Evolutionary conservation across 2,329 filamentous ascomycete genomes (phyloP).

Genomic region (Aphanocladium album): DNA sequence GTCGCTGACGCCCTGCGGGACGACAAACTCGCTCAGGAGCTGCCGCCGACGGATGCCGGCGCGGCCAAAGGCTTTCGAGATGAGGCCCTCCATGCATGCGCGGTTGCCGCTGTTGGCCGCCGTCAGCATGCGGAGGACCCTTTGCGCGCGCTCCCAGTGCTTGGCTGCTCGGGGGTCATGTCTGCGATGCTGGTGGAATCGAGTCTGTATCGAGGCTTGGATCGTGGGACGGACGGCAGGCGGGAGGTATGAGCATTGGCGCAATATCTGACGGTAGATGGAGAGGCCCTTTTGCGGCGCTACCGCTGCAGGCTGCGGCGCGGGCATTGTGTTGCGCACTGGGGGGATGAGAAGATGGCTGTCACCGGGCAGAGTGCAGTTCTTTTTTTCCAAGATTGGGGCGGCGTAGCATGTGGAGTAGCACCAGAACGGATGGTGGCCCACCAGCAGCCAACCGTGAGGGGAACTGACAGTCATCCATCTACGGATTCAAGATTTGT

Average conservation of each 20-base stretch:
- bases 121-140: constrained; percentile 42
- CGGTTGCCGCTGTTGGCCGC: constrained; percentile 50
- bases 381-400: not conserved
- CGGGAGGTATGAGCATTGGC: constrained; percentile 57
- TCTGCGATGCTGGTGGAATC: constrained; percentile 39
- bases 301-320: not conserved
- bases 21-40: constrained; percentile 38
- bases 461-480: too few relatives aligned
- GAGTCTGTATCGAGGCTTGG: constrained; percentile 35
- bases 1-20: constrained; percentile 32
- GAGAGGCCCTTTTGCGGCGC: not conserved
- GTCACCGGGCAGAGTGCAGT: too few relatives aligned
- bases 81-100: constrained; percentile 41
- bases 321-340: not conserved
- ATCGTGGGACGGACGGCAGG: constrained; percentile 43
- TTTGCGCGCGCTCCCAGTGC: constrained; percentile 37
- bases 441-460: not conserved
- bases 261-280: constrained; percentile 55
- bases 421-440: too few relatives aligned
- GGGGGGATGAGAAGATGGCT: too few relatives aligned
- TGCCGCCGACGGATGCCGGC: constrained; percentile 45
- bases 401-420: not conserved
- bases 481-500: too few relatives aligned
- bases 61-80: constrained; percentile 49
- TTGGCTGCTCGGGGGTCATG: constrained; percentile 23